Percentiles rank a stretch among this genome's conserved stretches.
phyloP scores from a whole-genome alignment of 208 protist genomes.

The Leishmania major region DNA sequence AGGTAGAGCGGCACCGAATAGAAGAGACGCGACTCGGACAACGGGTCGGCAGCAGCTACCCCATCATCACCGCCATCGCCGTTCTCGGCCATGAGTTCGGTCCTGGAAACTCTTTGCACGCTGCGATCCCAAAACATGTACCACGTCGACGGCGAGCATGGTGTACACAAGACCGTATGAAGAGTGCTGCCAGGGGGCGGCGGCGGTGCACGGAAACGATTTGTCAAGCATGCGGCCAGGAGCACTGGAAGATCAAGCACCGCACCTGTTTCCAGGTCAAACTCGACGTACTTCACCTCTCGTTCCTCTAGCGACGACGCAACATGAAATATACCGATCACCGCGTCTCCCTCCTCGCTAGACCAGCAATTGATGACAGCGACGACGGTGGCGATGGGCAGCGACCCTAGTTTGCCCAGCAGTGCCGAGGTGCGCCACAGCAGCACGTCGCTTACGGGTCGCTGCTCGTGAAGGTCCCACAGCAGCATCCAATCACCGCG shows the following conservation, averaged over 20 bases:
- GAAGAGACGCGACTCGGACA: conserved; percentile 23
- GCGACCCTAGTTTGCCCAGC: conserved; percentile 31
- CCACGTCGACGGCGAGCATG: conserved; percentile 11
- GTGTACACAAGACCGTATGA: conserved; percentile 22
- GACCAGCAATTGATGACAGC: conserved; percentile 31
- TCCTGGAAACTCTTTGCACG: conserved; percentile 7
- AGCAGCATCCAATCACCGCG: conserved; percentile 44
- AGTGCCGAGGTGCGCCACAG: conserved; percentile 13
- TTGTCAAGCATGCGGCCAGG: neutral
- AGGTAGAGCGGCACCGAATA: conserved; percentile 22
- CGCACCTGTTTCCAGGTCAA: conserved; percentile 1
- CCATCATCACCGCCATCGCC: neutral
- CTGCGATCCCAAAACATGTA: conserved; percentile 22
- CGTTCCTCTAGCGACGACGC: conserved; percentile 4
- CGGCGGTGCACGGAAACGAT: conserved; percentile 10
- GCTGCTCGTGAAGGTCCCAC: conserved; percentile 53
- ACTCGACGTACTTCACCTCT: conserved; percentile 27
- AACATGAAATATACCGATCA: conserved; percentile 21
- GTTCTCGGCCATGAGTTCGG: neutral
- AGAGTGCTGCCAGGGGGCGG: neutral
- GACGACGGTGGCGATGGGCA: conserved; percentile 33
- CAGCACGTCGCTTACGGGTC: conserved; percentile 8
- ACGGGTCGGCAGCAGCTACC: neutral
- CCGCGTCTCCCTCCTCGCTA: neutral
- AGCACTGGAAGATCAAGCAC: conserved; percentile 7